Base-by-base conservation (phyloP, 164 flowering plant species). In the Magnolia officinalis region DNA sequence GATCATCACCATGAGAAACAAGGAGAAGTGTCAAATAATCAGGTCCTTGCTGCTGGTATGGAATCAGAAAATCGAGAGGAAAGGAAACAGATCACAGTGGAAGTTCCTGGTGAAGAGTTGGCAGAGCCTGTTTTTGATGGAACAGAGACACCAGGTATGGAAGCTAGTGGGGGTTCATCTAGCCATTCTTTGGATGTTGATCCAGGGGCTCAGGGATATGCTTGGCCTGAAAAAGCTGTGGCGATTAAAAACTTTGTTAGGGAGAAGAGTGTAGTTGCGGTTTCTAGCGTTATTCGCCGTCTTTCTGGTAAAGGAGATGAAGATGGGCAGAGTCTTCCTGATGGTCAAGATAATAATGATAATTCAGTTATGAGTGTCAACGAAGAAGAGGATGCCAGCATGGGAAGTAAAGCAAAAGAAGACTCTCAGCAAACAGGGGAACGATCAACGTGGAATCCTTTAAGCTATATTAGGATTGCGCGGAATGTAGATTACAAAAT, bases 71-170 rank as follows among this genome's bases (percentile, higher is more conserved):
- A 16, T 80, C 80, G 70, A 64, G 81, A 70, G 72, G 85, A 75
- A 72, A 63, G 50, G 45, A 61, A 70, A 65, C 75, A 71, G 55
- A 63, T 67, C 6, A 45, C 73, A 7, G 86, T 78, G 16, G 88
- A 84, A 73, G 51, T 61, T 77, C 23, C 63, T 68, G 76, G 72
- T 66, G 93, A 88, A 79, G 85, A 82, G 80, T 75, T 76, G n/a
- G 74, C 74, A 64, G 95, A 89, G 31, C 91, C 92, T 26, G 87
- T 89, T 24, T 89, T 90, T 84, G 94, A 89, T 80, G 93, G 94
- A 76, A 88, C 88, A 1, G 93, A 91, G 83, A 80, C 80, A 76
- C 86, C 89, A 68, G 89, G 78, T 76, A 75, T 79, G 85, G 91
- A 89, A 84, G 77, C 79, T 67, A 78, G 55, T 37, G 75, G 81